Evolutionary conservation across 306 rosid genomes (phyloP).

Genomic region (Morella rubra): DNA sequence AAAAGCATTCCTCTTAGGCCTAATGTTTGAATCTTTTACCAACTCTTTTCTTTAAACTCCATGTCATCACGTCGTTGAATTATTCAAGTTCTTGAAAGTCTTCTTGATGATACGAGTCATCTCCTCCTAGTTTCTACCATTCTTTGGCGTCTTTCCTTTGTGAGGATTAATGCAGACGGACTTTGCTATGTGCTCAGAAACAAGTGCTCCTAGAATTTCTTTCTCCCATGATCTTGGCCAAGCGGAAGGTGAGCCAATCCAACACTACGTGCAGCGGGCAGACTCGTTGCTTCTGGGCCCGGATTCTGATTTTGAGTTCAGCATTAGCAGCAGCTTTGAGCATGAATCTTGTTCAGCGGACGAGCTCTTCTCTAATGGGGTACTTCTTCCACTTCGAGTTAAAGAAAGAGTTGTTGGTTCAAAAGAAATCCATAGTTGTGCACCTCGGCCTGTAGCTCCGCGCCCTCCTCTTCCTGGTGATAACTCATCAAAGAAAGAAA

Average conservation of each 20-base stretch:
- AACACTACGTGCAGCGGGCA: slow-evolving; percentile 28
- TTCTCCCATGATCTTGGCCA: slow-evolving; percentile 57
- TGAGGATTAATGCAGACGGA: background rate
- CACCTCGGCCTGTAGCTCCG: slow-evolving; percentile 21
- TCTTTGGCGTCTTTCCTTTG: background rate
- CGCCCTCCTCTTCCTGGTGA: slow-evolving; percentile 54
- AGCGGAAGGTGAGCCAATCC: slow-evolving; percentile 26
- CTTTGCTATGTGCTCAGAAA: slow-evolving; percentile 61
- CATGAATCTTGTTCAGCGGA: slow-evolving; percentile 70
- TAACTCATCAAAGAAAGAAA: slow-evolving; percentile 50
- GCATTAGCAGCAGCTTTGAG: slow-evolving; percentile 35
- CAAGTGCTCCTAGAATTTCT: slow-evolving; percentile 68
- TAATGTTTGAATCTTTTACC: slow-evolving; percentile 22
- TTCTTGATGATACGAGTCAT: background rate
- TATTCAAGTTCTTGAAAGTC: background rate
- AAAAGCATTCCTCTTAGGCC: slow-evolving; percentile 15
- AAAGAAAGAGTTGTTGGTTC: slow-evolving; percentile 28
- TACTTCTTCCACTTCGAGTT: slow-evolving; percentile 65
- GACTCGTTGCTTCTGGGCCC: slow-evolving; percentile 53
- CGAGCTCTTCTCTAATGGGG: slow-evolving; percentile 83
- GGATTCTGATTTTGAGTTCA: slow-evolving; percentile 77
- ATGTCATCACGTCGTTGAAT: slow-evolving; percentile 14
- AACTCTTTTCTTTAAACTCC: background rate
- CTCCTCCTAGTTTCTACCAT: background rate
- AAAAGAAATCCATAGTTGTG: slow-evolving; percentile 19